A percentile compares a stretch with the other conserved stretches of the same genome.
Conservation (phyloP, 2,329 filamentous ascomycete genomes). For the Verticillium alfalfae region DNA sequence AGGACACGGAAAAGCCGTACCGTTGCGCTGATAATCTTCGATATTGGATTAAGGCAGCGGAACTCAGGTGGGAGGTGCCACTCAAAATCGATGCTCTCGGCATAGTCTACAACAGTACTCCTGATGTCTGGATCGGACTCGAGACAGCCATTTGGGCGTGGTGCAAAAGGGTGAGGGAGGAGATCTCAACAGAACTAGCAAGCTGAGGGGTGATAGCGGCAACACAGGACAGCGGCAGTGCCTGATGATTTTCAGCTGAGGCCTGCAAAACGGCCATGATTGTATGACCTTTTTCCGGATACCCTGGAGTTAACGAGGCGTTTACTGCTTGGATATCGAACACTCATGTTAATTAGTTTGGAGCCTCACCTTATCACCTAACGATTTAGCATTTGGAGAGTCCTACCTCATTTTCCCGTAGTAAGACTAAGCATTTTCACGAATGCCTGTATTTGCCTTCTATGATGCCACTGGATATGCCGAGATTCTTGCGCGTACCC, state of each 20-base stretch:
- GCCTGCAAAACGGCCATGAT: constrained; percentile 8
- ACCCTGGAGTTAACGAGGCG: constrained; percentile 8
- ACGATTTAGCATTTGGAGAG: neutral
- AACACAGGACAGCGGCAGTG: neutral
- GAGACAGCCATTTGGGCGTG: constrained; percentile 79
- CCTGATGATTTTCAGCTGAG: neutral
- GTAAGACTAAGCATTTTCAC: neutral
- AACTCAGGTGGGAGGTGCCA: constrained; percentile 86
- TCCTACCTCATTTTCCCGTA: neutral
- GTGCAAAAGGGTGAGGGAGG: constrained; percentile 76
- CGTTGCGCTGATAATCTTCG: constrained; percentile 88
- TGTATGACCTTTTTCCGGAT: constrained; percentile 7
- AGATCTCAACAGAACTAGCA: constrained; percentile 65
- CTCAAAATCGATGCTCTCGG: constrained; percentile 81
- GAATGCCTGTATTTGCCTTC: neutral
- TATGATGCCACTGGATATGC: no score
- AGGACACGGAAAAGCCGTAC: constrained; percentile 93
- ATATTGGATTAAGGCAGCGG: constrained; percentile 94
- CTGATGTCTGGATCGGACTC: constrained; percentile 71
- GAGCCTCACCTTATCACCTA: neutral
- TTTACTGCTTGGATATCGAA: neutral
- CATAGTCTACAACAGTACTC: constrained; percentile 69
- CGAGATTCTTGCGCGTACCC: no score
- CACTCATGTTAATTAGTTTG: neutral
- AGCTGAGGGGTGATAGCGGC: constrained; percentile 2